Base-by-base conservation (phyloP, 306 rosid species). In the Hippophae gyantsensis region DNA sequence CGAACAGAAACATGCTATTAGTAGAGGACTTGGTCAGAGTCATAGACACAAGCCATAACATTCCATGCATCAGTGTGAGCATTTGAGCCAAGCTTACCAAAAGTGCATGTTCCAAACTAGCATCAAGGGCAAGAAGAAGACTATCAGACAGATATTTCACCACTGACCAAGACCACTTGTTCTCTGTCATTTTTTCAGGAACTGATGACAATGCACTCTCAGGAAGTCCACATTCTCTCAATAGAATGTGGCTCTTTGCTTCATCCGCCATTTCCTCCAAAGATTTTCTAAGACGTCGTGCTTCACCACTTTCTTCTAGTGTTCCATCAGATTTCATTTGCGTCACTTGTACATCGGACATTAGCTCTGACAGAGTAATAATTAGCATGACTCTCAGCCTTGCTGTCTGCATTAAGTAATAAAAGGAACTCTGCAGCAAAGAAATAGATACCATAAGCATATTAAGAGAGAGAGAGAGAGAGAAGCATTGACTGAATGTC, bases 321-420 rank as follows among this genome's bases (percentile, higher is more conserved):
- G 84, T 79, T 75, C 96, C 98, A 76, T 87, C 94, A 62, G 96
- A 54, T 82, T 80, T 87, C 98, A 92, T 85, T 79, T 87, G 98
- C 78, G 96, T 92, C 72, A 92, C 98, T 92, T 92, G 98, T 70
- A 92, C 93, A 52, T 92, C 98, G 63, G 98, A 92, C 98, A 87
- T 87, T 72, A 92, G 77, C 82, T 92, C 98, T 13, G 98, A 92
- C 59, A 92, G 71, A 43, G 98, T 87, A 74, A 92, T 92, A 62
- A 92, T 87, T 73, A 92, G 77, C 96, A 92, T 85, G 64, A 84
- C 98, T 81, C 98, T 85, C 79, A 92, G 75, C 69, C 98, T 85
- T 62, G 98, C 95, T 44, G 98, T 92, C 67, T 87, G 98, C 82
- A 69, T 67, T 52, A 92, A 81, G 89, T 81, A 60, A 76, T 89